Base-by-base conservation (phyloP, 495 filamentous ascomycete species). In the Thermochaetoides thermophila region DNA sequence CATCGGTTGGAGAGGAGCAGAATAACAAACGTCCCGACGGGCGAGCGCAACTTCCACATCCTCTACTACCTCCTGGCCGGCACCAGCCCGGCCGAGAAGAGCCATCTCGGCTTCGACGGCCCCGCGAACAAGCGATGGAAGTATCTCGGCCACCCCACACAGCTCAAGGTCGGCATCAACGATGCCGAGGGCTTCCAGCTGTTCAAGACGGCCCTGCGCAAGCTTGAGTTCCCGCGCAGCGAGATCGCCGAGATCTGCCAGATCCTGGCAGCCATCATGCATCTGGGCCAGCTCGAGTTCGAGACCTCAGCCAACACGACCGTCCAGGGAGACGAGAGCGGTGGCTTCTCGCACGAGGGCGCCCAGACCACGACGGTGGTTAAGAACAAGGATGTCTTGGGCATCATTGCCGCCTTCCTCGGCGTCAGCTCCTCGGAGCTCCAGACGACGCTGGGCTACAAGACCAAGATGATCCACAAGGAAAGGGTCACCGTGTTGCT, bases 221-320 rank as follows among this genome's bases (percentile, higher is more conserved):
- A 92, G 52, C 68, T 97, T 23, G 89, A 94, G 52, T 95, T 97
- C 43, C 82, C 86, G 2, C 70, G 84, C 15, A 73, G 75, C 42
- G 87, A 95, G 44, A 94, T 97, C 52, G 89, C 89, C 22, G 86
- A 94, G 50, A 81, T 96, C 36, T 97, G 89, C 52, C 87, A 96
- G 56, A 73, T 95, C 26, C 56, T 97, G 15, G 89, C 89, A 14
- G 72, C 70, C 46, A 91, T 97, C 40, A 67, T 97, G 10, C 89
- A 97, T 45, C 82, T 97, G 44, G 89, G 89, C 22, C 87, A 97
- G 51, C 66, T 97, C 9, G 89, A 96, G 31, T 97, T 97, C 48
- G 67, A 71, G 36, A 86, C 71, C 1, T 71, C 74, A 4, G 78
- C 87, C 42, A 71, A 73, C 34, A 95, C 87, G 1, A 70, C 73